These are phyloP conservation scores for Paracorniculantispora psalliotae DNA, from an alignment of 2,329 filamentous ascomycete species.

Conservation along the genomic window DNA sequence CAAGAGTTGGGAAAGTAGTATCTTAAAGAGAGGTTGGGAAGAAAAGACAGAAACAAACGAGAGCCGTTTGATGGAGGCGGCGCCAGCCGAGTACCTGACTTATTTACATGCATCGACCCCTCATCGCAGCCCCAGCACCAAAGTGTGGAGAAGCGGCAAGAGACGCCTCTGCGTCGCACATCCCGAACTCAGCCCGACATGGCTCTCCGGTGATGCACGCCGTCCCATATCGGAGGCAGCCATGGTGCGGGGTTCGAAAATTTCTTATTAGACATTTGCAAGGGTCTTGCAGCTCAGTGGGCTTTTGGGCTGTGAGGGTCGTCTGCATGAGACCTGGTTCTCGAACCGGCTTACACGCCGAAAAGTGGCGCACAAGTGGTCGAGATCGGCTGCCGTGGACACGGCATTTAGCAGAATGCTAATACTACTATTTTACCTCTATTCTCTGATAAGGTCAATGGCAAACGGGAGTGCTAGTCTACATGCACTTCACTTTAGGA, in stretches of 20 bases:
- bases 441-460: too few relatives aligned
- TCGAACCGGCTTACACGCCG: neutral
- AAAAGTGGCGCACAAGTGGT: neutral
- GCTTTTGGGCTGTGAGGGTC: neutral
- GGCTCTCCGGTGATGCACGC: too few relatives aligned
- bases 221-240: neutral
- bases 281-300: too few relatives aligned
- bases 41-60: neutral
- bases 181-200: conserved; percentile 9
- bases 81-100: neutral
- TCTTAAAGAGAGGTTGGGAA: too few relatives aligned
- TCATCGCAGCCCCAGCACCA: neutral
- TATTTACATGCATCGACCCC: neutral
- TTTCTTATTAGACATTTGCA: neutral
- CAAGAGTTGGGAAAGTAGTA: too few relatives aligned
- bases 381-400: neutral
- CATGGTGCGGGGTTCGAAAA: neutral
- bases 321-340: too few relatives aligned
- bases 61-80: neutral
- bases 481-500: too few relatives aligned
- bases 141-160: neutral
- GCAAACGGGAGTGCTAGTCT: too few relatives aligned
- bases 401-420: too few relatives aligned
- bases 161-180: neutral
- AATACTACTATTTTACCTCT: too few relatives aligned